Base-by-base conservation (phyloP, 2,329 filamentous ascomycete genomes). In the Daldinia eschscholtzii region DNA sequence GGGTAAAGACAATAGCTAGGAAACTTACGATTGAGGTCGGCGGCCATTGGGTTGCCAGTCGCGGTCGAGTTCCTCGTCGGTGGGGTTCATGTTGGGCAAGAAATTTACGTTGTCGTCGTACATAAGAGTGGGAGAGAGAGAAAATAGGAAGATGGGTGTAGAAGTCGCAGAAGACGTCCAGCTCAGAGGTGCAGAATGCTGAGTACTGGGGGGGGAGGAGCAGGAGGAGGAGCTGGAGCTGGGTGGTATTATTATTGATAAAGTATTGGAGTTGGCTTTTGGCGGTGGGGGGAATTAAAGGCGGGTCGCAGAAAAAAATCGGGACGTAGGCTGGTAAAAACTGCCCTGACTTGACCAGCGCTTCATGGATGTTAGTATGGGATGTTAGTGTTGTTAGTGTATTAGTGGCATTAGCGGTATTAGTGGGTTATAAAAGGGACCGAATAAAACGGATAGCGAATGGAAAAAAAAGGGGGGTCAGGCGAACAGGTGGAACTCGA, bases 11-110 rank as follows among this genome's bases (percentile, higher is more conserved):
- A 90, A 85, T 10, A 55, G 30, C 52, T 37, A 3, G 52, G 66
- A 67, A 68, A 89, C 93, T 80, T 85, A 96, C 93, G 93, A 96
- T 83, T 95, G 92, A 73, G 93, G 93, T 72, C 93, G 91, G 77
- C 87, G 87, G 78, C 87, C 88, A 78, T 84, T 94, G 74, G 92
- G 91, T 87, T 93, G 89, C 92, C 92, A 95, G 82, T 93, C 90
- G 77, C 87, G 87, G 78, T 93, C 89, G 77, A 92, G 87, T 78
- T 93, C 91, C 73, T 87, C 87, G 83, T 93, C 91, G 72, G 90
- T 86, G 70, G 77, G 76, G 74, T 76, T 76, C 76, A 79, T 78
- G 18, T 75, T 77, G 74, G 70, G 64, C 56, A 62, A 35, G 15
- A 67, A 61, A 56, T 62, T 59, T 60, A 61, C 55, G 41, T 48